Percentiles rank a stretch among this genome's conserved stretches.
Evolutionary conservation across 345 rosid species (phyloP).

Genomic region (Lumnitzera littorea): DNA sequence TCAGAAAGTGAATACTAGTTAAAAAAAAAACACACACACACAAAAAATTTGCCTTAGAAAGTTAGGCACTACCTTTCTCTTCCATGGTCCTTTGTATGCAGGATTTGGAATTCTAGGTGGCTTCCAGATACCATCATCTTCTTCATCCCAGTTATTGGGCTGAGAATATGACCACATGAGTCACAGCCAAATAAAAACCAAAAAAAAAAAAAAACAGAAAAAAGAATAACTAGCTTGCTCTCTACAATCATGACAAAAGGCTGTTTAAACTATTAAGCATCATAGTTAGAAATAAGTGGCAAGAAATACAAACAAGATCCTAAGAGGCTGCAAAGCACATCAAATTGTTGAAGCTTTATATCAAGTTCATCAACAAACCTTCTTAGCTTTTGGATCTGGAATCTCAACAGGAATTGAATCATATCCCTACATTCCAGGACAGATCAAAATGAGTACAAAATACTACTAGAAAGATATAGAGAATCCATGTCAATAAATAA

Average conservation of each 20-base stretch:
- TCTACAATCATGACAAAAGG: too few species aligned
- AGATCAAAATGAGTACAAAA: conserved; percentile 4
- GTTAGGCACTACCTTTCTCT: conserved; percentile 41
- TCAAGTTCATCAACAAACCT: conserved; percentile 23
- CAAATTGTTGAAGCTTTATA: neutral
- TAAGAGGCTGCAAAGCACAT: too few species aligned
- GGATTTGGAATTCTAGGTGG: conserved; percentile 67
- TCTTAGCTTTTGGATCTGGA: conserved; percentile 60
- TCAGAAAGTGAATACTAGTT: too few species aligned
- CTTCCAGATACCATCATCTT: conserved; percentile 66
- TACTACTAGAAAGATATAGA: neutral
- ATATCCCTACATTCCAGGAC: conserved; percentile 39
- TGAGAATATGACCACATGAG: conserved; percentile 13
- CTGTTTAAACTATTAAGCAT: too few species aligned
- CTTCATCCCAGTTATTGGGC: conserved; percentile 80
- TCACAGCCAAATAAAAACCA: neutral
- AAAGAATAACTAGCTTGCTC: too few species aligned
- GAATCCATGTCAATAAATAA: neutral
- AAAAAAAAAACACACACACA: too few species aligned
- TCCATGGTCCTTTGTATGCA: conserved; percentile 74
- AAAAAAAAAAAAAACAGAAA: conserved; percentile 2
- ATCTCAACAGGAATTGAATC: conserved; percentile 53
- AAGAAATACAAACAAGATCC: too few species aligned
- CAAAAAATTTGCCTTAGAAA: neutral
- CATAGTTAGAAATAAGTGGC: too few species aligned